Evolutionary conservation across 805 yeast genomes (phyloP), one percentile per base, ranked within the genome.

Genomic region (Saccharomycopsis sp.): DNA sequence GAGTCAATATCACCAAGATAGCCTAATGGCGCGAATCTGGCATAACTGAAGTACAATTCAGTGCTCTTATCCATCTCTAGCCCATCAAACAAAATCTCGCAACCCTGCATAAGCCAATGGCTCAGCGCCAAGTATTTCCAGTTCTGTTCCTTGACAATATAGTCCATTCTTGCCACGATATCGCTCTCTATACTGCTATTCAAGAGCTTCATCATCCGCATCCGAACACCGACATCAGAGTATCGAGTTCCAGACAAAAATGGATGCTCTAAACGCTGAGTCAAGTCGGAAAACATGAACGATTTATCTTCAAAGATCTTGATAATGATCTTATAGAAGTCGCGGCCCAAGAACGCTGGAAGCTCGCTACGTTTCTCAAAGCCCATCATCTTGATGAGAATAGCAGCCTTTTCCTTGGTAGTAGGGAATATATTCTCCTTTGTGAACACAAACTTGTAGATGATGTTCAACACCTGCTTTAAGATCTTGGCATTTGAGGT

Each of bases 251-350:
- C 99, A 5, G 90, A 92, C 66, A 94, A 75, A 70, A 94, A 94
- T 34, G 98, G 96, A 70, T 92, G 97, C 69, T 94, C 99, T 89
- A 94, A 85, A 56, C 99, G 78, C 15, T 91, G 96, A 0, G 98
- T 91, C 29, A 94, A 78, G 68, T 94, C 99, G 0, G 97, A 86
- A 64, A 89, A 82, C 25, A 87, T 82, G 66, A 91, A 79, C 0
- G 85, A 74, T 49, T 87, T 85, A 64, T 89, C 91, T 63, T 87
- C 89, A 70, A 93, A 96, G 23, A 94, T 86, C 64, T 88, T 96
- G 35, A 92, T 84, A 61, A 96, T 86, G 29, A 94, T 89, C 65
- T 85, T 86, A 67, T 92, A 94, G 68, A 89, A 94, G 59, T 85
- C 84, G 63, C 83, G 84, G 0, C 96, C 84, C 56, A 83, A 72